Evolutionary conservation across 2,329 filamentous ascomycete genomes (phyloP), one percentile per base, ranked within the genome.

Genomic region (Pochonia chlamydosporia): DNA sequence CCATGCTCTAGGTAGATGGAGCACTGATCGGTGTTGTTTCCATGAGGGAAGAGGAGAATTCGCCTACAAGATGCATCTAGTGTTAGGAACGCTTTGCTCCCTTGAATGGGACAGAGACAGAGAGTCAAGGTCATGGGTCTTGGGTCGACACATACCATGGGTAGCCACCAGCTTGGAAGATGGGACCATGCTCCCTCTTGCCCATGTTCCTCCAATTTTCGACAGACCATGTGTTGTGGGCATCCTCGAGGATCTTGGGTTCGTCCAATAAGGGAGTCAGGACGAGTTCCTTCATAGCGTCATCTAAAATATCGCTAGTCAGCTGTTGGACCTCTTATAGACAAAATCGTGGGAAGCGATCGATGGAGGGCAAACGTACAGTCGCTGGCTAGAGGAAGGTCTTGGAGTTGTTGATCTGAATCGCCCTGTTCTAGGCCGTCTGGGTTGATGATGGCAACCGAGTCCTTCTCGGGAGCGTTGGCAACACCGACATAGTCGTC

Each of bases 1-100:
- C 89, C 93, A 65, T 97, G 93, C 66, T 99, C 93, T 20, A 99
- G 81, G 66, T 97, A 99, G 64, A 99, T 89, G 5, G 93, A 97
- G 40, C 87, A 89, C 61, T 89, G 87, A 55, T 97, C 92, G 47
- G 91, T 87, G 56, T 95, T 92, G 65, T 99, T 99, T 44, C 93
- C 93, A 53, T 84, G 90, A 0, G 93, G 92, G 62, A 99, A 99
- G 64, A 99, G 90, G 13, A 99, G 79, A 58, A 97, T 85, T 59
- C 92, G 87, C 93, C 87, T 91, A 53, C 20, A 40, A n/a, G 7
- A 14, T n/a, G 26, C 8, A 11, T 6, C 18, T 26, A n/a, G 42
- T 20, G 21, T 37, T 33, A 24, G 28, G 5, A 23, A 16, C 37
- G 20, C 5, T 44, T 8, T 26, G 14, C 16, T 9, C 21, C 6